Conservation (phyloP, 202 grass and related monocot species). For the Elaeis oleifera region DNA sequence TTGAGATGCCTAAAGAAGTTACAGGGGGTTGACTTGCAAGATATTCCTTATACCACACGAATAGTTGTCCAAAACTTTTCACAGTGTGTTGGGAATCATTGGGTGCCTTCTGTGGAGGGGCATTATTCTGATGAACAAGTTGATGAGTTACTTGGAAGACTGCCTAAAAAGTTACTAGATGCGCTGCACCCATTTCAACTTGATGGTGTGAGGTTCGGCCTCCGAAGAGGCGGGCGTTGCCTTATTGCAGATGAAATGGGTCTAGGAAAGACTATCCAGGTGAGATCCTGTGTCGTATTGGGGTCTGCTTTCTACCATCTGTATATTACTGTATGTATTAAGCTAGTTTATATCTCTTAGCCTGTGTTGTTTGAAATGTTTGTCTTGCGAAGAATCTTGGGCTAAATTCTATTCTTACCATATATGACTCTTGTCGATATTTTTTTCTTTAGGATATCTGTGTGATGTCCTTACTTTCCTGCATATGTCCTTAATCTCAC, state of each 20-base stretch:
- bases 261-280: constrained; percentile 93
- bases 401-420: too few relatives aligned
- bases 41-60: constrained; percentile 58
- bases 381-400: too few relatives aligned
- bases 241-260: constrained; percentile 99
- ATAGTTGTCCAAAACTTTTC: constrained; percentile 43
- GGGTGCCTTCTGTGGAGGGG: constrained; percentile 35
- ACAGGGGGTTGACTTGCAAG: constrained; percentile 45
- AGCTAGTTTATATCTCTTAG: too few relatives aligned
- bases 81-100: constrained; percentile 9
- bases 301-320: too few relatives aligned
- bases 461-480: too few relatives aligned
- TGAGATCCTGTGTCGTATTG: constrained; percentile 21
- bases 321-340: too few relatives aligned
- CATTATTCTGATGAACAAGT: constrained; percentile 62
- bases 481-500: too few relatives aligned
- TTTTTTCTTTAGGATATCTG: too few relatives aligned
- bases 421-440: too few relatives aligned
- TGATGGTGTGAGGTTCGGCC: constrained; percentile 75
- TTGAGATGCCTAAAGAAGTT: constrained; percentile 72
- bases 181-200: constrained; percentile 84
- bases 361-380: too few relatives aligned
- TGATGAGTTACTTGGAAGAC: constrained; percentile 50
- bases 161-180: constrained; percentile 45
- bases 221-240: constrained; percentile 62